Evolutionary conservation across 2,329 filamentous ascomycete genomes (phyloP), one percentile per base, ranked within the genome.

Genomic region (Curvularia verruculosa): DNA sequence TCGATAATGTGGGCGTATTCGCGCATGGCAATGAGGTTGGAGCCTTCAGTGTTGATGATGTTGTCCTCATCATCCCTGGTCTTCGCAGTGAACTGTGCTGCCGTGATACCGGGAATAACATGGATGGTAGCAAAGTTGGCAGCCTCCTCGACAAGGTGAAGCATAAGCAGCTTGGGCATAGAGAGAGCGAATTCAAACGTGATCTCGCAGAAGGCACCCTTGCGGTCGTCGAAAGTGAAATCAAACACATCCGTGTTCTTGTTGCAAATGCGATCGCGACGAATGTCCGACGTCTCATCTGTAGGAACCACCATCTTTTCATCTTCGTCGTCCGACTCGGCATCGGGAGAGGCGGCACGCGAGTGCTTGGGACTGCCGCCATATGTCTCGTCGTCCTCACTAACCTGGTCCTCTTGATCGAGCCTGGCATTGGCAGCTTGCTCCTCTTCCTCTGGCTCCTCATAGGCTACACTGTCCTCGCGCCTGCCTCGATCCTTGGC

Each of bases 361-460:
- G 75, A 74, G 6, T 75, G 71, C 49, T 76, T 75, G 10, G 76
- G 79, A 53, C 78, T 80, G 48, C 80, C 79, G 29, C 80, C 80
- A 52, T 82, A 80, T 8, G 79, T 77, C 61, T 84, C 82, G 54
- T 89, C 86, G 34, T 86, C 73, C 28, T 65, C 63, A 18, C 58
- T 60, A 2, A 83, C 83, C 2, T 81, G 83, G 49, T 88, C 86
- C 29, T 54, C 55, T 29, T 80, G 81, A 54, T 85, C 84, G 69
- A 89, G 84, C 55, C 84, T 83, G 50, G 81, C 80, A 67, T 89
- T 87, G 52, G 96, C 87, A 34, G 84, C 87, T 64, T 91, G 85
- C 70, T 98, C 95, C 3, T 94, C 94, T 5, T 96, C 93, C 71
- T 98, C 95, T 45, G 96, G 96, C 31, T 89, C 91, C 37, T 92